These are phyloP conservation scores for Neospora caninum DNA, from an alignment of 169 alveolate genomes.

Conservation along the genomic window DNA sequence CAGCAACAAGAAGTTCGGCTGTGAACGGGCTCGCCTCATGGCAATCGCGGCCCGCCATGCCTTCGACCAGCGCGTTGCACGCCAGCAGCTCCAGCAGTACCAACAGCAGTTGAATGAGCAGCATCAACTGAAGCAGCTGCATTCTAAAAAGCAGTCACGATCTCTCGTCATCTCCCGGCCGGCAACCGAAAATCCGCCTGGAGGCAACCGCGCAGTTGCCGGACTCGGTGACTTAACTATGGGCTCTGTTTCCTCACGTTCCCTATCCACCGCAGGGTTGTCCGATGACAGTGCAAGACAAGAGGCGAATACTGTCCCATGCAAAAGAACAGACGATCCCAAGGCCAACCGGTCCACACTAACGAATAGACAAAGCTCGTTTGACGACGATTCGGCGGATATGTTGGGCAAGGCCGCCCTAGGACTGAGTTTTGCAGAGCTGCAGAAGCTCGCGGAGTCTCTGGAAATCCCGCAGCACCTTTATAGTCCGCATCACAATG, in stretches of 20 bases:
- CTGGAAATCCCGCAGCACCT: background rate
- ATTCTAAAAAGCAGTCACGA: background rate
- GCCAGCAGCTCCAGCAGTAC: constrained; percentile 26
- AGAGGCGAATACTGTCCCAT: background rate
- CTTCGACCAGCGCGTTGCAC: constrained; percentile 35
- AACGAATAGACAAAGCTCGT: background rate
- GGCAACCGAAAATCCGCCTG: background rate
- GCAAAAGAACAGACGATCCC: background rate
- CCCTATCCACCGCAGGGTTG: background rate
- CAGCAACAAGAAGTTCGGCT: constrained; percentile 67
- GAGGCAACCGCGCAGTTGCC: background rate
- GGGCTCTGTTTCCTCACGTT: background rate
- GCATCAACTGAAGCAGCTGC: background rate
- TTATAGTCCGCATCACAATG: background rate
- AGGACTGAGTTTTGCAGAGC: constrained; percentile 14
- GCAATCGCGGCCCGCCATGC: constrained; percentile 64
- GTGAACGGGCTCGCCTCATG: constrained; percentile 56
- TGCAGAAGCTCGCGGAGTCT: constrained; percentile 25
- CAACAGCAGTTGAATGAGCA: background rate
- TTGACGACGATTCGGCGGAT: background rate
- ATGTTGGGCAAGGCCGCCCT: constrained; percentile 31
- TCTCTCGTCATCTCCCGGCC: background rate
- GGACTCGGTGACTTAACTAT: background rate
- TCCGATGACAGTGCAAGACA: background rate
- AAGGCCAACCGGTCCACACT: background rate